phyloP scores from a whole-genome alignment of 2,329 filamentous ascomycete species.

The Botrytis elliptica region DNA sequence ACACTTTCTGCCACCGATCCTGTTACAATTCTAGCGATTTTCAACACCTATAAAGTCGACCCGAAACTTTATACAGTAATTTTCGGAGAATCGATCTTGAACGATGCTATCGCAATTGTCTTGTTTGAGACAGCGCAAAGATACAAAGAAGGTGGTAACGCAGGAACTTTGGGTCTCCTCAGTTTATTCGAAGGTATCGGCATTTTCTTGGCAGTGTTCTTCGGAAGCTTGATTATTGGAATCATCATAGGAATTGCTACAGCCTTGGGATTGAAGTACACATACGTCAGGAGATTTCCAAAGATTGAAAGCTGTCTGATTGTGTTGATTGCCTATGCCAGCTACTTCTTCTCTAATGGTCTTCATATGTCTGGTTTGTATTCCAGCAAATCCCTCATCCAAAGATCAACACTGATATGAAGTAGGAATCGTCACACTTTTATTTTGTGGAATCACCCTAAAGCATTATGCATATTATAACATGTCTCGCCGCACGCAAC shows the following conservation, averaged over 20 bases:
- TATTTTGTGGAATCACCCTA: slow-evolving; percentile 97
- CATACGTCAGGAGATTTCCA: slow-evolving; percentile 84
- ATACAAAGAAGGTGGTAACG: slow-evolving; percentile 74
- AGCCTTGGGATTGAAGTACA: slow-evolving; percentile 89
- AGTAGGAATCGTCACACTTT: slow-evolving; percentile 76
- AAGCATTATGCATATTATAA: slow-evolving; percentile 99
- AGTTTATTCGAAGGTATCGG: slow-evolving; percentile 90
- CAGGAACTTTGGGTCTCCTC: slow-evolving; percentile 68
- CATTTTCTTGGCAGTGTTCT: slow-evolving; percentile 94
- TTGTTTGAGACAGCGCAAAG: slow-evolving; percentile 96
- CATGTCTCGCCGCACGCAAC: slow-evolving; percentile 95
- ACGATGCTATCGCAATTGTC: slow-evolving; percentile 97
- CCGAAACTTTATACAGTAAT: slow-evolving; percentile 98
- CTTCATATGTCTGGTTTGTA: slow-evolving; percentile 88
- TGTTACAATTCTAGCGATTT: slow-evolving; percentile 96
- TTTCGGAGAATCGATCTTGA: slow-evolving; percentile 96
- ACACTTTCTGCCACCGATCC: slow-evolving; percentile 96
- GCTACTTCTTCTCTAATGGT: slow-evolving; percentile 97
- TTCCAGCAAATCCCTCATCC: neutral
- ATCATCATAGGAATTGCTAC: slow-evolving; percentile 83
- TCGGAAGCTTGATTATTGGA: slow-evolving; percentile 87
- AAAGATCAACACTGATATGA: slow-evolving; percentile 17
- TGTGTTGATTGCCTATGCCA: slow-evolving; percentile 90
- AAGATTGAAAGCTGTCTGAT: slow-evolving; percentile 97
- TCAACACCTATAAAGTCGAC: slow-evolving; percentile 99